Evolutionary conservation across 495 filamentous ascomycete genomes (phyloP).

Genomic region (Podospora anserina): DNA sequence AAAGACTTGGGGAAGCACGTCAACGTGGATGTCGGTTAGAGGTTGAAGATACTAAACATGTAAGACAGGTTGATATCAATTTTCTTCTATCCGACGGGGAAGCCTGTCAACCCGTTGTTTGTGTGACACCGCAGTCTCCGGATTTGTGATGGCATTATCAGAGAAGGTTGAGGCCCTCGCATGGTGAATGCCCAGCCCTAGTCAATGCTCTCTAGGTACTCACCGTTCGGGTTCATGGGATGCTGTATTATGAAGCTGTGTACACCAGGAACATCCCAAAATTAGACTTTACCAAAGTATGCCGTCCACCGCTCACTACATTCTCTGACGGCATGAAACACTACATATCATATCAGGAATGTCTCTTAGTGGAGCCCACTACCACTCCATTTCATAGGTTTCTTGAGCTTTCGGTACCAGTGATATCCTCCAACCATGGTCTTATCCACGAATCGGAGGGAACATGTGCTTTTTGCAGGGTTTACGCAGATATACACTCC

Average conservation of each 20-base stretch:
- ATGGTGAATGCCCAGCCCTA: neutral
- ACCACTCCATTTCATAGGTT: neutral
- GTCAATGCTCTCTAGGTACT: neutral
- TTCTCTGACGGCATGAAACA: slow-evolving; percentile 1
- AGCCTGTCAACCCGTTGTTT: neutral
- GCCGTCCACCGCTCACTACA: neutral
- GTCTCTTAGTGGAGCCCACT: neutral
- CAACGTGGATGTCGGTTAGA: neutral
- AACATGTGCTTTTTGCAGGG: neutral
- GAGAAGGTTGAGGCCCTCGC: neutral
- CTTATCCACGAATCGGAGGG: neutral
- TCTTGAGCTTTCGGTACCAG: neutral
- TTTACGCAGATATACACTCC: neutral
- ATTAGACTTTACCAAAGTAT: neutral
- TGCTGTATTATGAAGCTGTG: neutral
- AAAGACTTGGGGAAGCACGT: neutral
- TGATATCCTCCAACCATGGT: neutral
- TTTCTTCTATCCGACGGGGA: neutral
- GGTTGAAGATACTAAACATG: neutral
- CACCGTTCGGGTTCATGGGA: neutral
- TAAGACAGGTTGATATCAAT: neutral
- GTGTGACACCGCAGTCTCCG: neutral
- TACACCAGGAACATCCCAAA: neutral
- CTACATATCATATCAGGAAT: neutral
- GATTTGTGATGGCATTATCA: neutral